Evolutionary conservation across 139 green algal genomes (phyloP), one percentile per base, ranked within the genome.

Genomic region (Raphidocelis subcapitata): DNA sequence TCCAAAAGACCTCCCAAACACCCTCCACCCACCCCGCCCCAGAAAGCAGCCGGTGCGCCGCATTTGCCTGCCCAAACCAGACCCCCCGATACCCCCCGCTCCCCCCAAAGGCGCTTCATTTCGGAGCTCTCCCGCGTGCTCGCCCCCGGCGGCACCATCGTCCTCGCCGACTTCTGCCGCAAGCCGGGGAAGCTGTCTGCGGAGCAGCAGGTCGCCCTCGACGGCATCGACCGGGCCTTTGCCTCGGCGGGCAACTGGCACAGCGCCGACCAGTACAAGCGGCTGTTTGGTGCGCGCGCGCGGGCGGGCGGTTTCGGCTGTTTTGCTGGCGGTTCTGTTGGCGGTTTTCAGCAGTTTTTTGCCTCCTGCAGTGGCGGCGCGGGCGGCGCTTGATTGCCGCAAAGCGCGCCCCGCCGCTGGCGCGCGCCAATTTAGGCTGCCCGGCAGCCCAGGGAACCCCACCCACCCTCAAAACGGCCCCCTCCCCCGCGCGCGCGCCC

Each of bases 161-260:
- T 76, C 20, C 44, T 76, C 41, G 69, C 62, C 5, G 69, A 76
- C 44, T 76, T 76, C 59, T 68, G 60, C 69, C 37, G 16, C 15
- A 51, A 67, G 12, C 26, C 15, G n/a, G 67, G 4, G 55, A n/a
- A 47, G 32, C 36, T 1, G 67, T n/a, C n/a, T n/a, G n/a, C n/a
- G 28, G 24, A 29, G 28, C 14, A 69, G 29, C 62, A 47, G 8
- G 15, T 74, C 54, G 36, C 35, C 15, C n/a, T n/a, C n/a, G n/a
- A n/a, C n/a, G 10, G 29, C 35, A 76, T 76, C 59, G 59, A 76
- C 46, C 26, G 24, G 1, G 56, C 68, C 16, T 76, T 76, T 52
- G 59, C 69, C 2, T 69, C 69, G 15, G 41, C 59, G 28, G 69
- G 69, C 31, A 68, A 76, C 59, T 76, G 69, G 69, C 44, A 67